These are phyloP conservation scores for Citrus mangshanensis DNA, from an alignment of 345 rosid genomes.

Conservation along the genomic window DNA sequence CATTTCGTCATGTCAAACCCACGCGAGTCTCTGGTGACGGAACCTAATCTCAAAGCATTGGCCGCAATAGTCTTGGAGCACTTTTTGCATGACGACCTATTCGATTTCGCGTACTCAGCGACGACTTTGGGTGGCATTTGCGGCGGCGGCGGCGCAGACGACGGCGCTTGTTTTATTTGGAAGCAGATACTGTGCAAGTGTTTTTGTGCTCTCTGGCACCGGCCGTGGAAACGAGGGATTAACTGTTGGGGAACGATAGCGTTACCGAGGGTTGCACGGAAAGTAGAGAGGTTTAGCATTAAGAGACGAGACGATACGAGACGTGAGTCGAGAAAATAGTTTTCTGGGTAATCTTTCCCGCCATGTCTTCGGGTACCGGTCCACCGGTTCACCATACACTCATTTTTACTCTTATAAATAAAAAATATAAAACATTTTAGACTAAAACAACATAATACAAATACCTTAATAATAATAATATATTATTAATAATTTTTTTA, in stretches of 20 bases:
- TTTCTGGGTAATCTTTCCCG: background rate
- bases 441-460: too few relatives aligned
- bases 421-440: too few relatives aligned
- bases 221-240: background rate
- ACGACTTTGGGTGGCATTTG: slow-evolving; percentile 31
- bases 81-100: slow-evolving; percentile 69
- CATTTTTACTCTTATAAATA: too few relatives aligned
- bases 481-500: too few relatives aligned
- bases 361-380: background rate
- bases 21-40: slow-evolving; percentile 53
- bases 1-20: slow-evolving; percentile 75
- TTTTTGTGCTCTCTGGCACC: background rate
- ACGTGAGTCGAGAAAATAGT: background rate
- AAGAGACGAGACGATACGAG: background rate
- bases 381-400: too few relatives aligned
- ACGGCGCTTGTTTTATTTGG: background rate
- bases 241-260: background rate
- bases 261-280: background rate
- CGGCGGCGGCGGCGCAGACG: too few relatives aligned
- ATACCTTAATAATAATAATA: too few relatives aligned
- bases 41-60: slow-evolving; percentile 59
- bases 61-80: slow-evolving; percentile 54
- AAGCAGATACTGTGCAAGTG: background rate
- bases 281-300: background rate
- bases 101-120: slow-evolving; percentile 86